Base-by-base conservation (phyloP, 306 rosid species). In the Cajanus cajan region DNA sequence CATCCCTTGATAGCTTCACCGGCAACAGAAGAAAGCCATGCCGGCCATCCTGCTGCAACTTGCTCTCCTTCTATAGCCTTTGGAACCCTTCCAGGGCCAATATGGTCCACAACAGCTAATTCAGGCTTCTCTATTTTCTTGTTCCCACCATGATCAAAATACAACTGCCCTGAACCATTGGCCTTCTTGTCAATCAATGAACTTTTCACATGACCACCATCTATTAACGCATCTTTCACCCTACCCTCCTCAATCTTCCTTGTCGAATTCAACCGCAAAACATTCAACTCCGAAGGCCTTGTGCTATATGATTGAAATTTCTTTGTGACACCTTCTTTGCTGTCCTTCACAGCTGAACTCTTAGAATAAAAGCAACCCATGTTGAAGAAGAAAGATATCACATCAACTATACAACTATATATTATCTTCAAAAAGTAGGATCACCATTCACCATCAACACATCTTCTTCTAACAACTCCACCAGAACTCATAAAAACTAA, bases 31-130 rank as follows among this genome's bases (percentile, higher is more conserved):
- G 98, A 87, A 39, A 95, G 98, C 98, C 98, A 95, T 4, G 48
- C 80, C 7, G 98, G 98, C 98, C 98, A 95, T 74, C 98, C 98
- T 13, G 98, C 98, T 2, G 97, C 94, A 73, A 90, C 88, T 76
- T 91, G 98, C 79, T 92, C 98, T 34, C 87, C 98, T 76, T 85
- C 90, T 43, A 58, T 47, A 81, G 88, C 92, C 80, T 81, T 91
- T 4, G 97, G 96, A 34, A 95, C 82, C 78, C 86, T 88, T 88
- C 90, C 92, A 40, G 83, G 59, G 41, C 89, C 88, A 44, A 86
- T 92, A 80, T 87, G 82, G 69, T 73, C 66, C 45, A 82, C 44
- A 78, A 76, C 77, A 55, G 77, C 13, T 58, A 78, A 73, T 51
- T 85, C 92, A 10, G 83, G 61, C 75, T 78, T 86, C 80, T 85